These are phyloP conservation scores for Tripterygium wilfordii DNA, from an alignment of 177 flowering plant species.

Conservation along the genomic window DNA sequence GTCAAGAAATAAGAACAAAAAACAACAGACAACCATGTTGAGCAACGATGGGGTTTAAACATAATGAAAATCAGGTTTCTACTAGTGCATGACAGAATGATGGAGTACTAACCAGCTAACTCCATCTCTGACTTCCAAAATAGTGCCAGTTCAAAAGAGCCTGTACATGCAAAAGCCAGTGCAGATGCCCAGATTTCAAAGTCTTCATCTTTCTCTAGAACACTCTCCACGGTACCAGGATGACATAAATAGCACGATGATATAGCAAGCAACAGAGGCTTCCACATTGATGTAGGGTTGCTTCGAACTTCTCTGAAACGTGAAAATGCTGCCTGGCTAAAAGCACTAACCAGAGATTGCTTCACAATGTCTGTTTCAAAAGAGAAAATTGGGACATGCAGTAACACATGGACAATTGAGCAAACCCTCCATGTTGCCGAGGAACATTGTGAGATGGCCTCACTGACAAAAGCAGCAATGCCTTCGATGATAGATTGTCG, in stretches of 20 bases:
- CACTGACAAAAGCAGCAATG: constrained; percentile 50
- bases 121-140: constrained; percentile 52
- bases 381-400: constrained; percentile 53
- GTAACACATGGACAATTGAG: constrained; percentile 55
- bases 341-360: constrained; percentile 43
- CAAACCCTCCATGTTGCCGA: constrained; percentile 76
- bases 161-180: constrained; percentile 26
- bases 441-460: constrained; percentile 59
- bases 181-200: constrained; percentile 54
- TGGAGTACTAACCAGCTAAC: constrained; percentile 45
- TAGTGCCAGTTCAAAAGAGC: constrained; percentile 35
- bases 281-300: constrained; percentile 68
- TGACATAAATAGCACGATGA: constrained; percentile 62
- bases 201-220: constrained; percentile 41
- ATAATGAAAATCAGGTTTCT: too few relatives aligned
- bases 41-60: too few relatives aligned
- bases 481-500: constrained; percentile 55
- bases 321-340: constrained; percentile 50
- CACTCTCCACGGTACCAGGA: constrained; percentile 51
- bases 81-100: background rate
- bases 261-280: constrained; percentile 64
- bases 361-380: constrained; percentile 45
- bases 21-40: too few relatives aligned
- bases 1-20: too few relatives aligned
- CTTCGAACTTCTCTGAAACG: constrained; percentile 38